These are phyloP conservation scores for Mortierella sp. DNA, from an alignment of 371 early-diverging fungal species.

Conservation along the genomic window DNA sequence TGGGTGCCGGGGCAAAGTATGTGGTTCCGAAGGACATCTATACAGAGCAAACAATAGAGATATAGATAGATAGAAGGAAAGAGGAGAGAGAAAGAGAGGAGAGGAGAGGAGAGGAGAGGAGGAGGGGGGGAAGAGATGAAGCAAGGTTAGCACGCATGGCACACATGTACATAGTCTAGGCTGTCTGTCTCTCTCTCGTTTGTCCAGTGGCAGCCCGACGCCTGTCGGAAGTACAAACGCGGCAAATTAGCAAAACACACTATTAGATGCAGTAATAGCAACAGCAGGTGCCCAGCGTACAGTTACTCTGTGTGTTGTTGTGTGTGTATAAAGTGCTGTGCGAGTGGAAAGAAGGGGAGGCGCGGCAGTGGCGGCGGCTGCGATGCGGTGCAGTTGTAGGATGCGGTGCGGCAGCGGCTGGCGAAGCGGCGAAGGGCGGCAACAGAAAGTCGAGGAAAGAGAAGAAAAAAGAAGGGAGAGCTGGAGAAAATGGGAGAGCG, in stretches of 20 bases:
- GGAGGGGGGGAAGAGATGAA: neutral
- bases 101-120: neutral
- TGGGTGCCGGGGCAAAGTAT: constrained; percentile 38
- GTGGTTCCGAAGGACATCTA: constrained; percentile 45
- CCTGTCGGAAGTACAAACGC: too few relatives aligned
- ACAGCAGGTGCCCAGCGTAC: neutral
- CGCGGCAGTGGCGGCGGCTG: neutral
- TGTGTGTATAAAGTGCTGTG: too few relatives aligned
- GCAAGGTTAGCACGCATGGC: neutral
- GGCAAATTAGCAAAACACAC: neutral
- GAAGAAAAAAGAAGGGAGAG: constrained; percentile 1
- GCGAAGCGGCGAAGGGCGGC: constrained; percentile 5
- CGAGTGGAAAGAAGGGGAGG: neutral
- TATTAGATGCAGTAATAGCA: neutral
- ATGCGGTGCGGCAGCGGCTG: too few relatives aligned
- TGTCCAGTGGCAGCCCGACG: too few relatives aligned
- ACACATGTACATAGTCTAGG: too few relatives aligned
- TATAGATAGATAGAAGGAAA: neutral
- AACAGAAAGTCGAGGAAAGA: neutral
- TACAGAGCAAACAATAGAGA: neutral
- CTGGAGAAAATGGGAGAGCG: neutral
- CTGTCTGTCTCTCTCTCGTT: too few relatives aligned
- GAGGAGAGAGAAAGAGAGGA: constrained; percentile 1
- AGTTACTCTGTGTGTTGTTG: neutral
- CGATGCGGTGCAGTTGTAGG: too few relatives aligned